Percentiles rank a stretch among this genome's conserved stretches.
Conservation (phyloP, 225 moss, liverwort and hornwort genomes). For the Antitrichia curtipendula region DNA sequence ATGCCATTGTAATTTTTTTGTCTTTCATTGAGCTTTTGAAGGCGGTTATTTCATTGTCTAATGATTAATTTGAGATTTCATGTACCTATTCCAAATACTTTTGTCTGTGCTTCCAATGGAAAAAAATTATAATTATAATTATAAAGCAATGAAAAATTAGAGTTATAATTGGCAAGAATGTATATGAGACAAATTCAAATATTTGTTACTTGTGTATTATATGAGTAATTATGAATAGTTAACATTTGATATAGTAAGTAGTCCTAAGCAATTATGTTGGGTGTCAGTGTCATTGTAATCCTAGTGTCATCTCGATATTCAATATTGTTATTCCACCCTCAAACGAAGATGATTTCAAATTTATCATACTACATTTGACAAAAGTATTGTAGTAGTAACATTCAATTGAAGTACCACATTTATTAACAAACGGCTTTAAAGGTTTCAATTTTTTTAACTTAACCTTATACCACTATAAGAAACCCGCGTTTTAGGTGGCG, state of each 20-base stretch:
- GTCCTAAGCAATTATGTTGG: background rate
- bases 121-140: background rate
- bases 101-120: background rate
- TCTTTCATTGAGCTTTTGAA: background rate
- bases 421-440: background rate
- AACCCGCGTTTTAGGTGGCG: too few relatives aligned
- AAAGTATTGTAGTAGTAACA: background rate
- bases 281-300: too few relatives aligned
- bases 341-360: too few relatives aligned
- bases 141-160: background rate
- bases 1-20: background rate
- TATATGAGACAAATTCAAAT: background rate
- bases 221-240: background rate
- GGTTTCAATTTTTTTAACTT: too few relatives aligned
- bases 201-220: background rate
- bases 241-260: background rate
- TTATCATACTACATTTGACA: background rate
- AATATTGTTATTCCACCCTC: too few relatives aligned
- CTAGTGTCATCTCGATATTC: accelerated
- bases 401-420: background rate
- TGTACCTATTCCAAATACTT: background rate
- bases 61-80: background rate
- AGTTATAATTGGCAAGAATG: background rate
- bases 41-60: background rate
- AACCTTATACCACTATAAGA: too few relatives aligned